Base-by-base conservation (phyloP, 2,329 filamentous ascomycete species). In the Chrysosporium queenslandicum region DNA sequence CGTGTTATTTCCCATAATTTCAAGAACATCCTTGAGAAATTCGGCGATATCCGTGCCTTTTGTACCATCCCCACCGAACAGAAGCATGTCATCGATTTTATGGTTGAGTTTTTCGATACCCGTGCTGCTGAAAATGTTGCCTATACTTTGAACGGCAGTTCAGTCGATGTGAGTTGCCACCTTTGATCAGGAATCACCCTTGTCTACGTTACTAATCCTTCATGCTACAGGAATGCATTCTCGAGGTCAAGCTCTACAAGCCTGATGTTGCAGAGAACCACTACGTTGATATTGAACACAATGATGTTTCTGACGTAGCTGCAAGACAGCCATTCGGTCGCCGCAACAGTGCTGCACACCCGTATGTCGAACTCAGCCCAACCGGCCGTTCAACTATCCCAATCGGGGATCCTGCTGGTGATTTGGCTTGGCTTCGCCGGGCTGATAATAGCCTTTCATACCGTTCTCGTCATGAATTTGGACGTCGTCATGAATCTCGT, bases 1-100 rank as follows among this genome's bases (percentile, higher is more conserved):
- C 56, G 60, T 36, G 57, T 56, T 14, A 58, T 70, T 16, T 83
- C 80, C 55, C 66, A 72, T 45, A 75, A 82, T 53, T 60, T 72
- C 43, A 65, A 69, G 52, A 59, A 64, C 18, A 61, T 69, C 40
- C 60, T 66, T 16, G 61, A 60, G 46, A 66, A 63, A 14, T 71
- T 68, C 56, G 70, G 70, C 16, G 63, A 66, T 36, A 56, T 73
- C 52, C 69, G 67, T 55, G 59, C 63, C 1, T 67, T 71, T 49
- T 59, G 61, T 25, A 53, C 60, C 25, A 45, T 66, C 9, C 60
- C 60, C 14, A 60, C 56, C 25, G 57, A 58, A 9, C 64, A 67
- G 49, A 57, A 58, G 12, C 64, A 64, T 30, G 56, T 65, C 37
- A 61, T 63, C 27, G 63, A 68, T 29, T 70, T 70, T 53, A 65